Base-by-base conservation (phyloP, 2,329 filamentous ascomycete species). In the Phaeosphaeriaceae sp. region DNA sequence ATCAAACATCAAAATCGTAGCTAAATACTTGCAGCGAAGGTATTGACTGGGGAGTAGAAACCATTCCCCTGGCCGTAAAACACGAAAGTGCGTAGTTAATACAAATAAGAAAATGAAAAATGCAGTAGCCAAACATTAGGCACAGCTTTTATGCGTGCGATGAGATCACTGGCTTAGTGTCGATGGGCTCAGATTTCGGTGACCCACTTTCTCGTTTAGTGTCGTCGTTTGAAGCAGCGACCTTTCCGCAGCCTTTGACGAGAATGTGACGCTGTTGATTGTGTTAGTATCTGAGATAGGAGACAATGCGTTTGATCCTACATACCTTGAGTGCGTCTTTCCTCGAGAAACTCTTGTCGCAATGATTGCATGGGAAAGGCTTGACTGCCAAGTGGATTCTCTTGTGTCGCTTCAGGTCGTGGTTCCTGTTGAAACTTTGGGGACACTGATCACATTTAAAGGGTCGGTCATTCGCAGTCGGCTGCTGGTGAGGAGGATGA, bases 321-420 rank as follows among this genome's bases (percentile, higher is more conserved):
- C 84, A 64, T 78, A 97, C 94, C 89, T 97, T 97, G 23, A 99
- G 79, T 8, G 94, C 94, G 74, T 97, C 94, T 72, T 97, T 97
- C 51, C 94, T 83, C 3, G 92, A 97, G 68, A 99, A 99, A 70
- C 90, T 94, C 83, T 97, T 97, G 54, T 96, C 92, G 71, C 94
- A 99, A 66, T 88, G 88, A 6, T 80, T 84, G 72, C 94, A 99
- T 0, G 92, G 92, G 72, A 93, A 97, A 0, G 94, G 94, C 79
- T 99, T 99, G 33, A 97, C 90, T 0, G 92, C 90, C 49, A 97
- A 76, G 74, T 99, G 94, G 50, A 97, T 97, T 41, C 92, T 81
- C 79, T 96, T 96, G 73, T 99, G 94, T 42, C 94, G 84, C 76
- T 99, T 99, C 63, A 97, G 75, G 68, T 97, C 94, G 68, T 97